Percentiles rank a stretch among this genome's conserved stretches.
These are phyloP conservation scores for Phaeolepiota aurea DNA, from an alignment of 768 basidiomycete genomes.

Conservation along the genomic window DNA sequence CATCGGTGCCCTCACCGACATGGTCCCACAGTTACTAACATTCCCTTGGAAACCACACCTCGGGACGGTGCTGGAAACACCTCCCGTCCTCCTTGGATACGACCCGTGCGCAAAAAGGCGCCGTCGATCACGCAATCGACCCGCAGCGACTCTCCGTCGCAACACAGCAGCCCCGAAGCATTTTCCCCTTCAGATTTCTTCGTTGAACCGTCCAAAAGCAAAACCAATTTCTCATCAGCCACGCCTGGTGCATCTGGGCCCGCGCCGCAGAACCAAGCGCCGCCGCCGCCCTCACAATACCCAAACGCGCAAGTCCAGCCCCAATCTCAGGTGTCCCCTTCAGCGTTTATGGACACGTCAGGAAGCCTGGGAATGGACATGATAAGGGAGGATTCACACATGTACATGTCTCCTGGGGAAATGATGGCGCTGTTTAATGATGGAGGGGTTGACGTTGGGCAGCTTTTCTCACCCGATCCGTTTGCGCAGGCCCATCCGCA, in stretches of 20 bases:
- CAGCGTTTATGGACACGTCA: slow-evolving; percentile 27
- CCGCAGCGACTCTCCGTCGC: slow-evolving; percentile 35
- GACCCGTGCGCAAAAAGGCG: slow-evolving; percentile 78
- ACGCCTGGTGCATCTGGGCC: slow-evolving; percentile 10
- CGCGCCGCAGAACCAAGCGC: slow-evolving; percentile 5
- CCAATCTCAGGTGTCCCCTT: slow-evolving; percentile 6
- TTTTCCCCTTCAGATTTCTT: slow-evolving; percentile 63
- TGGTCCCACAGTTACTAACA: slow-evolving; percentile 57
- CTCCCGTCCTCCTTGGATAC: slow-evolving; percentile 77
- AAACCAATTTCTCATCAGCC: slow-evolving; percentile 13
- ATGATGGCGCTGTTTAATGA: slow-evolving; percentile 57
- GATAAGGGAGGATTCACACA: slow-evolving; percentile 33
- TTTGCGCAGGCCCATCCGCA: slow-evolving; percentile 5
- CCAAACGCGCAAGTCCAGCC: slow-evolving; percentile 10
- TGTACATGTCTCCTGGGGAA: slow-evolving; percentile 52
- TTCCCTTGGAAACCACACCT: slow-evolving; percentile 68
- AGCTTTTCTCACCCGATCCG: slow-evolving; percentile 2
- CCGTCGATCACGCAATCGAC: slow-evolving; percentile 36
- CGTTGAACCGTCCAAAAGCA: slow-evolving; percentile 34
- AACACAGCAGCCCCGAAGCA: slow-evolving; percentile 54
- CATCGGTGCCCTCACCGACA: slow-evolving; percentile 1
- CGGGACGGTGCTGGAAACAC: slow-evolving; percentile 37
- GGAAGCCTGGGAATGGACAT: slow-evolving; percentile 34
- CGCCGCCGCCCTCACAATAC: slow-evolving; percentile 5
- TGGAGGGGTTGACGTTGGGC: slow-evolving; percentile 26